Evolutionary conservation across 768 basidiomycete genomes (phyloP).

Genomic region (Kwoniella sp.): DNA sequence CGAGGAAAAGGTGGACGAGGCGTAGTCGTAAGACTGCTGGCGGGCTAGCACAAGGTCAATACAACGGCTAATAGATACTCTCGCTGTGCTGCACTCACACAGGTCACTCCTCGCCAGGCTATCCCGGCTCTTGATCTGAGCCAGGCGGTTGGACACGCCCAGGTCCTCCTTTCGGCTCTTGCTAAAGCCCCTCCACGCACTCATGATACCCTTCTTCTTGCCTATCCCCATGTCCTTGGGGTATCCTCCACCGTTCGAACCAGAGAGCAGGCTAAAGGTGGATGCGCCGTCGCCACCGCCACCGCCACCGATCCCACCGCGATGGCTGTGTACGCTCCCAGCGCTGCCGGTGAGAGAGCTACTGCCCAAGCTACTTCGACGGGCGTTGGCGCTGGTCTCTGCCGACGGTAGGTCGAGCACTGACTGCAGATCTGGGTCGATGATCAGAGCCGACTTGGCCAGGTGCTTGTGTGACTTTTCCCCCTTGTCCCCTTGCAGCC

Average conservation of each 20-base stretch:
- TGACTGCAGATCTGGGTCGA: constrained; percentile 13
- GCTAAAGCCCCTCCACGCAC: constrained; percentile 5
- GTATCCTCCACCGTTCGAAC: no score
- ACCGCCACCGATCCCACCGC: no score
- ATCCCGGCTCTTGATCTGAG: constrained; percentile 7
- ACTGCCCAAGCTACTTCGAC: no score
- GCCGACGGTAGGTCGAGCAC: constrained; percentile 5
- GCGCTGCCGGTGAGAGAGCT: no score
- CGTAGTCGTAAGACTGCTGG: constrained; percentile 8
- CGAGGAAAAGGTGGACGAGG: constrained; percentile 4
- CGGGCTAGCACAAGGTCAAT: constrained; percentile 4
- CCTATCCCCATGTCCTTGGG: neutral
- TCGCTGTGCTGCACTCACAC: constrained; percentile 5
- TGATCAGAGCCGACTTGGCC: constrained; percentile 11
- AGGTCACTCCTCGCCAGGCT: constrained; percentile 8
- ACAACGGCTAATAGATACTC: neutral
- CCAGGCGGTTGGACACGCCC: constrained; percentile 1
- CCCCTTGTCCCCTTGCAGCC: neutral
- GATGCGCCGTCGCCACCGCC: no score
- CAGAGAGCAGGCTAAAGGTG: no score
- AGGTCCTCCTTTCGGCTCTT: constrained; percentile 10
- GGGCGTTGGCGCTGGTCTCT: no score
- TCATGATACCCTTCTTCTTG: constrained; percentile 18
- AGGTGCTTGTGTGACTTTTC: neutral
- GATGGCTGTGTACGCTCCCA: no score